Base-by-base conservation (phyloP, 1,139 yeast species). In the Geotrichum bryndzae region DNA sequence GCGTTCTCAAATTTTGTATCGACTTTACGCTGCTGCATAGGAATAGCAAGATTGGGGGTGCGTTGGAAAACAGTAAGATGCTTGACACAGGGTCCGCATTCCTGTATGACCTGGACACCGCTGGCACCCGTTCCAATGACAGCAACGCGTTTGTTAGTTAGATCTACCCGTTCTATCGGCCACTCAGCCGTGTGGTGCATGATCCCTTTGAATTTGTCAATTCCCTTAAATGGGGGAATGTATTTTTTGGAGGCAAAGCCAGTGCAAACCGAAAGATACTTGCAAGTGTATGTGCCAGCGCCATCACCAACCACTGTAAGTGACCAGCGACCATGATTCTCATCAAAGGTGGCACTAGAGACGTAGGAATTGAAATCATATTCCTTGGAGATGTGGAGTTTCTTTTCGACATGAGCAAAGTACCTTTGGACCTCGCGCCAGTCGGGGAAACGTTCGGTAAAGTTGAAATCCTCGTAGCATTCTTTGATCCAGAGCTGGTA, bases 141-240 rank as follows among this genome's bases (percentile, higher is more conserved):
- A n/a, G 75, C 73, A 22, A 79, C 77, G n/a, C 71, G 69, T 57
- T 76, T 76, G 53, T 69, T 74, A 59, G 74, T 71, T 63, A 81
- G 70, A 35, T 75, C 74, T 13, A 79, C 78, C 15, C 48, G 56
- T 8, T 69, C 64, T 65, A 80, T 79, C 64, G 82, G 77, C 80
- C 82, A 82, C 54, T 79, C 69, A 0, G 81, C 82, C 0, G 83
- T 79, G 66, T 82, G 85, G 76, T 80, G 76, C 67, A 77, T 79
- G 2, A 67, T 68, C 3, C 84, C 85, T 66, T 79, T 72, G 69
- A 78, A 82, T 29, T 69, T 69, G 38, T 78, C 79, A 55, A 82
- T 67, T 0, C 84, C 65, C 18, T 60, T 61, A 50, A 66, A 68
- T 35, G 66, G 66, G 10, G 74, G 73, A 51, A 64, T 68, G 52